A percentile compares a stretch with the other conserved stretches of the same genome.
These are phyloP conservation scores for Anthostomella pinea DNA, from an alignment of 2,329 filamentous ascomycete species.

Conservation along the genomic window DNA sequence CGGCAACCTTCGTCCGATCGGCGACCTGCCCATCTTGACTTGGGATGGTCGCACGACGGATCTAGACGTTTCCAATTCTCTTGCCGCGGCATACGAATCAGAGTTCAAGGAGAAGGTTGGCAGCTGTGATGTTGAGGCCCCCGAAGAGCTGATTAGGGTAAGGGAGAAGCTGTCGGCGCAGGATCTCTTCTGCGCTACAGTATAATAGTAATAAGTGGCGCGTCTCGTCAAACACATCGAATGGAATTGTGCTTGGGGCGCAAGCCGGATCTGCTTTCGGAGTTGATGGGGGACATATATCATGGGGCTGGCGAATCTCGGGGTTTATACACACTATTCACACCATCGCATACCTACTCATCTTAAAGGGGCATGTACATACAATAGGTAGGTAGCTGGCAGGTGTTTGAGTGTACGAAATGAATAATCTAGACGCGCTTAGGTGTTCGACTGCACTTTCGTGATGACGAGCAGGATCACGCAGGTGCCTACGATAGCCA, in stretches of 20 bases:
- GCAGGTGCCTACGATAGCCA: constrained; percentile 64
- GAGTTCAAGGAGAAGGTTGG: constrained; percentile 65
- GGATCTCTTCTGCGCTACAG: constrained; percentile 64
- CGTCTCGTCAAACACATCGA: too few relatives aligned
- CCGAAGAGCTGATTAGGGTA: constrained; percentile 27
- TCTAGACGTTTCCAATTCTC: constrained; percentile 38
- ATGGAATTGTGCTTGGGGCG: too few relatives aligned
- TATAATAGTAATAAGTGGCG: background rate
- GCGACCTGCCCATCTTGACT: constrained; percentile 56
- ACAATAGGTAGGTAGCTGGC: too few relatives aligned
- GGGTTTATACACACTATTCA: constrained; percentile 1
- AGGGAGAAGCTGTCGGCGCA: constrained; percentile 40
- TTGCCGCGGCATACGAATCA: constrained; percentile 50
- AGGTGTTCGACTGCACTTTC: constrained; percentile 30
- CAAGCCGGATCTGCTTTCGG: too few relatives aligned
- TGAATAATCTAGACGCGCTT: too few relatives aligned
- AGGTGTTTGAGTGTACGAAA: too few relatives aligned
- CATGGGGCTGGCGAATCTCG: constrained; percentile 2
- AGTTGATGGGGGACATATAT: constrained; percentile 1
- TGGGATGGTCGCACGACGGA: constrained; percentile 58
- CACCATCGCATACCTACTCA: background rate
- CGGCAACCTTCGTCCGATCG: constrained; percentile 42
- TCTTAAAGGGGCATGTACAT: constrained; percentile 18
- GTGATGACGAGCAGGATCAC: constrained; percentile 57
- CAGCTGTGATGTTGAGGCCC: constrained; percentile 49